phyloP scores from a whole-genome alignment of 352 stramenopile genomes.

The Phytopythium helicoides region DNA sequence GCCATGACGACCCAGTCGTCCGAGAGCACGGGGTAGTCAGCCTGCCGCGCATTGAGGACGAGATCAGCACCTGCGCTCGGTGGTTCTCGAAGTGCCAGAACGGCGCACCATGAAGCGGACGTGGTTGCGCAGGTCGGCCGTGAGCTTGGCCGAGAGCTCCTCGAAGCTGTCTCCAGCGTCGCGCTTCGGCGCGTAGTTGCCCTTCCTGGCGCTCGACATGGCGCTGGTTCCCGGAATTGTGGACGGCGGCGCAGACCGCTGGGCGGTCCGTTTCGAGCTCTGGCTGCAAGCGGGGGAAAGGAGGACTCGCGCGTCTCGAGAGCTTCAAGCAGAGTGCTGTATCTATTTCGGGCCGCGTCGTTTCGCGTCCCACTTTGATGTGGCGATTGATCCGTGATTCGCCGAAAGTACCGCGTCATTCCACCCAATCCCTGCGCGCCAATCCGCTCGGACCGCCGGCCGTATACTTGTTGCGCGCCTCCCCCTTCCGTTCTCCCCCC shows the following conservation, averaged over 20 bases:
- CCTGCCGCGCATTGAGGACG: conserved; percentile 35
- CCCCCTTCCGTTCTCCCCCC: not conserved
- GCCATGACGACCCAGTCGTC: conserved; percentile 89
- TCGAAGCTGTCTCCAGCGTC: conserved; percentile 72
- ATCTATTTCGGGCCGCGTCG: conserved; percentile 8
- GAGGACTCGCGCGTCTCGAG: too few species aligned
- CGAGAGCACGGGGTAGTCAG: conserved; percentile 84
- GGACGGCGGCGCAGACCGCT: too few species aligned
- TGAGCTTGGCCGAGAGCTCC: conserved; percentile 84
- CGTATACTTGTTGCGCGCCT: conserved; percentile 4
- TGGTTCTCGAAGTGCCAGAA: too few species aligned
- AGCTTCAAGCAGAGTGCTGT: too few species aligned
- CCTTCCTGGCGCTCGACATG: conserved; percentile 54
- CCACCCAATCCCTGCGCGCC: too few species aligned
- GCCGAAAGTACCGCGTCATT: too few species aligned
- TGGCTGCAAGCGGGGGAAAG: too few species aligned
- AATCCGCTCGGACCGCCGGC: too few species aligned
- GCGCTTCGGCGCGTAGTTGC: conserved; percentile 54
- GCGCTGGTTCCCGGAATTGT: not conserved
- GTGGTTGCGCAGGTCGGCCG: conserved; percentile 78
- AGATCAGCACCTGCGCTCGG: too few species aligned
- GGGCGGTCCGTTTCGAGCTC: not conserved
- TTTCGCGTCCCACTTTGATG: too few species aligned
- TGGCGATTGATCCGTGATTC: too few species aligned
- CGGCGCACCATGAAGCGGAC: conserved; percentile 85